These are phyloP conservation scores for Groenewaldozyma sp. DNA, from an alignment of 1,139 yeast genomes.

Conservation along the genomic window DNA sequence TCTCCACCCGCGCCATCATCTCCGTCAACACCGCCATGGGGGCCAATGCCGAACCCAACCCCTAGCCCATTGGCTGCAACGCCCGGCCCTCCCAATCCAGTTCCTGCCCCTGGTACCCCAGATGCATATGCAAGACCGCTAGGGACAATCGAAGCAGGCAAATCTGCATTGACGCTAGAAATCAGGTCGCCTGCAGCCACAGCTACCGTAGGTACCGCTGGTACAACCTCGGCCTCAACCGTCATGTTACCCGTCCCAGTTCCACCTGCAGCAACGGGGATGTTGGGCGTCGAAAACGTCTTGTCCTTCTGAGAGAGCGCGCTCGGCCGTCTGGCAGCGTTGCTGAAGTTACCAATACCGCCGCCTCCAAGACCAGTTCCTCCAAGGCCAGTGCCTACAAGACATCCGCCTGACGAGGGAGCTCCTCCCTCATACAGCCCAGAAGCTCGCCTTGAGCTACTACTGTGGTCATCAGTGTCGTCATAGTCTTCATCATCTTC, in stretches of 20 bases:
- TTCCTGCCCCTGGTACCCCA: background rate
- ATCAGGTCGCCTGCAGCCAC: conserved; percentile 20
- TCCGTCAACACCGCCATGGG: background rate
- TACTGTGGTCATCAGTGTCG: too few relatives aligned
- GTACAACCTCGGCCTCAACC: conserved; percentile 37
- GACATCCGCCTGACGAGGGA: too few relatives aligned
- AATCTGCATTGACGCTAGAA: background rate
- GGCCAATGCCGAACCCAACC: background rate
- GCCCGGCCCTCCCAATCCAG: background rate
- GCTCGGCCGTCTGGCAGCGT: background rate
- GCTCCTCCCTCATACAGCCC: too few relatives aligned
- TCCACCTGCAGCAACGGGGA: background rate
- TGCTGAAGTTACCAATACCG: too few relatives aligned
- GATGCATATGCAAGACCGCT: background rate
- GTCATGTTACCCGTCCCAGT: conserved; percentile 23
- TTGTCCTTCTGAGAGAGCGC: background rate
- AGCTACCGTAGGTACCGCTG: conserved; percentile 30
- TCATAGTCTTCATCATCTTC: conserved; percentile 1
- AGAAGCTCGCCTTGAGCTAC: background rate
- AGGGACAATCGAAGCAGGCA: conserved; percentile 3
- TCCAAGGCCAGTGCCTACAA: too few relatives aligned
- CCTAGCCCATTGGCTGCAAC: background rate
- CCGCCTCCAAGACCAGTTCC: too few relatives aligned
- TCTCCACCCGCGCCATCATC: background rate
- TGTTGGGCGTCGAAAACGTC: too few relatives aligned